Conservation (phyloP, 2,329 filamentous ascomycete species). For the Ophiostoma novo-ulmi region DNA sequence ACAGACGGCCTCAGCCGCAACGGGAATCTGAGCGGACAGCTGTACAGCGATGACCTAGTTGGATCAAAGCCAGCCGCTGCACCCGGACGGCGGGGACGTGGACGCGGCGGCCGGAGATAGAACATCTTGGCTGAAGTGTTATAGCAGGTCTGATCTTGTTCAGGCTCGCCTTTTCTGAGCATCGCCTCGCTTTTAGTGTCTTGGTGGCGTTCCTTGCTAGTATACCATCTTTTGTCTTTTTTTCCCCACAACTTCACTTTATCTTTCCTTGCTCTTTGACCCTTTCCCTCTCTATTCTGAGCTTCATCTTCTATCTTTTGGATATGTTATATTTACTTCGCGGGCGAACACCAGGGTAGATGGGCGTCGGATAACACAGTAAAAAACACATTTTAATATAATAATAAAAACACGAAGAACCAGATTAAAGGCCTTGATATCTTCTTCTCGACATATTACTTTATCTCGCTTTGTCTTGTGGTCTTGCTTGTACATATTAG, state of each 20-base stretch:
- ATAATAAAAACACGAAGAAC: not conserved
- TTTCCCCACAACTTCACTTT: not conserved
- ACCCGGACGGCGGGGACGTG: slow-evolving; percentile 16
- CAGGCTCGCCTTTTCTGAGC: not conserved
- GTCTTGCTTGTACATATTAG: not conserved
- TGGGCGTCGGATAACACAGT: not conserved
- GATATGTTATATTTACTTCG: not conserved
- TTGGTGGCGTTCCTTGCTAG: not conserved
- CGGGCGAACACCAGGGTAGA: not conserved
- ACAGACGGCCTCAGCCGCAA: slow-evolving; percentile 31
- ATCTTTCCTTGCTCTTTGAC: not conserved
- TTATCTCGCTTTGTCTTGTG: not conserved
- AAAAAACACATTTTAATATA: not conserved
- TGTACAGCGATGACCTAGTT: slow-evolving; percentile 49
- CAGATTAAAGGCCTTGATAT: not conserved
- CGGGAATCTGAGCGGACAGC: slow-evolving; percentile 32
- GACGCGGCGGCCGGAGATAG: slow-evolving; percentile 22
- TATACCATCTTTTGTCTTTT: not conserved
- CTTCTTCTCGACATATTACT: not conserved
- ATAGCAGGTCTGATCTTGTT: not conserved
- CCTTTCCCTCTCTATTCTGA: not conserved
- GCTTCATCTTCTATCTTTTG: not conserved
- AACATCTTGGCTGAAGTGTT: not conserved
- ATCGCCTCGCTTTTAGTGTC: too few species aligned
- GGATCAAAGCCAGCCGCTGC: slow-evolving; percentile 16